Conservation (phyloP, 2,329 filamentous ascomycete species). For the Aspergillus tubingensis region DNA sequence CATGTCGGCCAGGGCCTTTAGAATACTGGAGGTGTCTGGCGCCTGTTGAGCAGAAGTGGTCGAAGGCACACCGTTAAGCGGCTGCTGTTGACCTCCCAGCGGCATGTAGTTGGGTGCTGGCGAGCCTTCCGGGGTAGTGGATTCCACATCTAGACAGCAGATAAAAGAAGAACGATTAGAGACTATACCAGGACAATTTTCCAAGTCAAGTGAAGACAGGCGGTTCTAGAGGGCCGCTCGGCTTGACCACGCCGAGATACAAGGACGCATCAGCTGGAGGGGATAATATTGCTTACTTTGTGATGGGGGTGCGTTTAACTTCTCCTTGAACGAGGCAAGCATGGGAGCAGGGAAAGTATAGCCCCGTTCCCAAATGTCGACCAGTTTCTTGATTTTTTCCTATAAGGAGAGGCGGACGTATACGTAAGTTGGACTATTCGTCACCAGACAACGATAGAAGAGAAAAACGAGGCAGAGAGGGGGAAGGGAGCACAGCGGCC, state of each 20-base stretch:
- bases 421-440: conserved; percentile 53
- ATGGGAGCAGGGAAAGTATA: conserved; percentile 82
- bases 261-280: conserved; percentile 8
- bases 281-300: conserved; percentile 60
- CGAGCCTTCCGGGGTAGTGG: conserved; percentile 67
- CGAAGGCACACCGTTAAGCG: conserved; percentile 26
- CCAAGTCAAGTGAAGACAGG: not conserved
- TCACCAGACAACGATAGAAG: conserved; percentile 22
- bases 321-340: conserved; percentile 81
- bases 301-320: conserved; percentile 63
- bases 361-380: conserved; percentile 98
- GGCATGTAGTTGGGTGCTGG: conserved; percentile 49
- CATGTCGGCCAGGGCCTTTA: conserved; percentile 78
- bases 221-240: not conserved
- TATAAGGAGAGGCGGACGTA: conserved; percentile 55
- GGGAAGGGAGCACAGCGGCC: conserved; percentile 17
- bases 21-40: conserved; percentile 65
- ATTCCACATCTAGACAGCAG: conserved; percentile 55
- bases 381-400: conserved; percentile 92
- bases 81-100: conserved; percentile 37
- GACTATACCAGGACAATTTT: not conserved
- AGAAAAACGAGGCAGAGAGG: conserved; percentile 11
- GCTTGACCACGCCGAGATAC: conserved; percentile 5
- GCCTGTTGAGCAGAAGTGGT: conserved; percentile 35
- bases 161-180: conserved; percentile 29